phyloP scores from a whole-genome alignment of 805 yeast species.

The Lachancea sp. region DNA sequence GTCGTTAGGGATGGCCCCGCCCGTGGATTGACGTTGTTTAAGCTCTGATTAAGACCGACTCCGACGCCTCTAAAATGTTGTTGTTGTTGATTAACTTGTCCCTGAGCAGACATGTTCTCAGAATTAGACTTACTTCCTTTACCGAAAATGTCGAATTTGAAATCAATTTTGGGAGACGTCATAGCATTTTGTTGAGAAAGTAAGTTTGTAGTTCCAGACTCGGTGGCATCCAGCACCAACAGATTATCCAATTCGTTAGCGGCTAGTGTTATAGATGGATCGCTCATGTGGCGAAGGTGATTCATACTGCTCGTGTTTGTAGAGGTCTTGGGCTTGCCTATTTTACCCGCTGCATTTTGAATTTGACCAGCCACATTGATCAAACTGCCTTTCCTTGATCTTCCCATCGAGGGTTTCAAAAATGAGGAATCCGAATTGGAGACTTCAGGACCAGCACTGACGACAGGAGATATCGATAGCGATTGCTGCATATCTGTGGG shows the following conservation, averaged over 20 bases:
- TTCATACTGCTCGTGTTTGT: constrained; percentile 9
- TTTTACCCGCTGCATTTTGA: neutral
- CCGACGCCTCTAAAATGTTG: too few species aligned
- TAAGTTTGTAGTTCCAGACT: neutral
- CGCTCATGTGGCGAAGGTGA: constrained; percentile 7
- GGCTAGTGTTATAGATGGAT: constrained; percentile 2
- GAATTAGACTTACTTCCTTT: neutral
- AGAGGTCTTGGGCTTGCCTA: constrained; percentile 4
- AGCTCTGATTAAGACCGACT: neutral
- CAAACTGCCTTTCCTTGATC: constrained; percentile 4
- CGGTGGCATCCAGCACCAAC: neutral
- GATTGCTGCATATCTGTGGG: constrained; percentile 5
- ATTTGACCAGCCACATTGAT: neutral
- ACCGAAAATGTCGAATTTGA: constrained; percentile 15
- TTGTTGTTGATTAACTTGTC: neutral
- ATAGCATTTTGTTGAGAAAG: neutral
- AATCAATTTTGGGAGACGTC: constrained; percentile 13
- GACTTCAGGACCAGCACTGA: neutral
- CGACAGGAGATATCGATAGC: constrained; percentile 6
- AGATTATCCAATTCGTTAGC: neutral
- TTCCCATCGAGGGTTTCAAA: neutral
- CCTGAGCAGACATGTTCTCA: neutral
- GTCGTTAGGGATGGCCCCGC: neutral
- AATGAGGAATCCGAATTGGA: neutral
- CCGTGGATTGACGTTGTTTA: neutral